These are phyloP conservation scores for Aspergillus niger DNA, from an alignment of 2,329 filamentous ascomycete species.

Conservation along the genomic window DNA sequence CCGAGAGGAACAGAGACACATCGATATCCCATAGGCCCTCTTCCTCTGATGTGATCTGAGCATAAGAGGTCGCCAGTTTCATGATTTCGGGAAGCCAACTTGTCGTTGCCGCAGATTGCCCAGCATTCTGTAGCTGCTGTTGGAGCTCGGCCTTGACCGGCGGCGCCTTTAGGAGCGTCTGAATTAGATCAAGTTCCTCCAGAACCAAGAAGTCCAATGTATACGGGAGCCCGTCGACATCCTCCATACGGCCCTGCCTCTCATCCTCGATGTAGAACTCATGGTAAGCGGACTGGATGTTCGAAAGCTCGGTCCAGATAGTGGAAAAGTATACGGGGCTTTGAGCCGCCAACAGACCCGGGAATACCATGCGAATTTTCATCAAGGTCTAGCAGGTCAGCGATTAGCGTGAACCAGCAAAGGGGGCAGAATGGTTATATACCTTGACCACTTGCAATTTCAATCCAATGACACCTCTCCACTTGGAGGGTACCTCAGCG, in stretches of 20 bases:
- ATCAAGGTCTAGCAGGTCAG: slow-evolving; percentile 67
- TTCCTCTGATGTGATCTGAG: slow-evolving; percentile 88
- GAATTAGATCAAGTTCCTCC: slow-evolving; percentile 93
- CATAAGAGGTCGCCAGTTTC: slow-evolving; percentile 80
- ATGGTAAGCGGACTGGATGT: slow-evolving; percentile 72
- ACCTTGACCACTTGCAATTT: slow-evolving; percentile 91
- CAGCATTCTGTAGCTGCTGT: slow-evolving; percentile 66
- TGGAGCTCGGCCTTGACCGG: slow-evolving; percentile 90
- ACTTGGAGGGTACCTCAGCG: slow-evolving; percentile 60
- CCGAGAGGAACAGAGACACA: slow-evolving; percentile 89
- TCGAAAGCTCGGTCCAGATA: slow-evolving; percentile 83
- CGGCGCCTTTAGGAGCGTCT: slow-evolving; percentile 83
- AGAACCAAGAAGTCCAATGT: slow-evolving; percentile 91
- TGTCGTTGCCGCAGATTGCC: slow-evolving; percentile 62
- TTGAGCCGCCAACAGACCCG: slow-evolving; percentile 77
- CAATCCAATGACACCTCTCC: slow-evolving; percentile 80
- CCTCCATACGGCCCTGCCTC: slow-evolving; percentile 83
- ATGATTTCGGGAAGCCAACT: slow-evolving; percentile 87
- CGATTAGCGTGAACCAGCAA: slow-evolving; percentile 16
- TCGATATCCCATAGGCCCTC: slow-evolving; percentile 96
- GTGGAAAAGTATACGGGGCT: slow-evolving; percentile 80
- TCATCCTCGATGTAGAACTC: slow-evolving; percentile 84
- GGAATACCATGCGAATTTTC: slow-evolving; percentile 83
- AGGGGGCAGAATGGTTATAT: slow-evolving; percentile 21
- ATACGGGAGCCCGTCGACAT: slow-evolving; percentile 88